A percentile compares a stretch with the other conserved stretches of the same genome.
Evolutionary conservation across 2,329 filamentous ascomycete genomes (phyloP).

Genomic region (Paradendryphiella salina): DNA sequence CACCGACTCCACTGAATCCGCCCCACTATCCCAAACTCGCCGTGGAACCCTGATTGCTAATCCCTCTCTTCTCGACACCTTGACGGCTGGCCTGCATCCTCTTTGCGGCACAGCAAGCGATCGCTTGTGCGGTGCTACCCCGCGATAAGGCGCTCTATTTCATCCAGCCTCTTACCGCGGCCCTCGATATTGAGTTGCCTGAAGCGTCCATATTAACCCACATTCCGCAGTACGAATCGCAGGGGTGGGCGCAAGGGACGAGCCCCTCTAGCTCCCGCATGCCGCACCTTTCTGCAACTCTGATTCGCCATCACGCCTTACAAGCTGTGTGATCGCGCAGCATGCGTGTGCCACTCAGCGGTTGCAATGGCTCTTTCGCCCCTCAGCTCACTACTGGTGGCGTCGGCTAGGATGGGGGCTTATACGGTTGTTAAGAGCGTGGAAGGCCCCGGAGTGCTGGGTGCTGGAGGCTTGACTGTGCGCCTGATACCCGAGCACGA

Average conservation of each 20-base stretch:
- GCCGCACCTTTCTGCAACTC: constrained; percentile 7
- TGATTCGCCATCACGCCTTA: constrained; percentile 32
- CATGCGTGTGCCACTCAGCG: constrained; percentile 40
- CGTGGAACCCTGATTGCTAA: not conserved
- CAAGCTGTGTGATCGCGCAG: constrained; percentile 37
- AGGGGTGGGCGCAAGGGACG: constrained; percentile 22
- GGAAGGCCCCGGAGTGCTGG: constrained; percentile 21
- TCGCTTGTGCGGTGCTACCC: constrained; percentile 11
- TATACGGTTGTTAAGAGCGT: constrained; percentile 30
- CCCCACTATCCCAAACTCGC: no score
- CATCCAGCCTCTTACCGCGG: constrained; percentile 6
- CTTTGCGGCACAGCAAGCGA: constrained; percentile 2
- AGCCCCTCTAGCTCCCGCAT: constrained; percentile 22
- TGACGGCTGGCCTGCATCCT: not conserved
- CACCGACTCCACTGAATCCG: not conserved
- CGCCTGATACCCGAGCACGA: constrained; percentile 6
- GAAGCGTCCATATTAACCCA: constrained; percentile 20
- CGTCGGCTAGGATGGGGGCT: constrained; percentile 24
- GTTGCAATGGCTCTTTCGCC: constrained; percentile 32
- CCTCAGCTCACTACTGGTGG: constrained; percentile 22
- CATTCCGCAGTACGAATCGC: constrained; percentile 10
- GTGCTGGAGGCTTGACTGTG: constrained; percentile 10
- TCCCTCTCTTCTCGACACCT: not conserved
- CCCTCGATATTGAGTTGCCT: constrained; percentile 21
- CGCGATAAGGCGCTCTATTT: constrained; percentile 1